A percentile compares a stretch with the other conserved stretches of the same genome.
phyloP scores from a whole-genome alignment of 139 green algal genomes.

The Closterium sp. region DNA sequence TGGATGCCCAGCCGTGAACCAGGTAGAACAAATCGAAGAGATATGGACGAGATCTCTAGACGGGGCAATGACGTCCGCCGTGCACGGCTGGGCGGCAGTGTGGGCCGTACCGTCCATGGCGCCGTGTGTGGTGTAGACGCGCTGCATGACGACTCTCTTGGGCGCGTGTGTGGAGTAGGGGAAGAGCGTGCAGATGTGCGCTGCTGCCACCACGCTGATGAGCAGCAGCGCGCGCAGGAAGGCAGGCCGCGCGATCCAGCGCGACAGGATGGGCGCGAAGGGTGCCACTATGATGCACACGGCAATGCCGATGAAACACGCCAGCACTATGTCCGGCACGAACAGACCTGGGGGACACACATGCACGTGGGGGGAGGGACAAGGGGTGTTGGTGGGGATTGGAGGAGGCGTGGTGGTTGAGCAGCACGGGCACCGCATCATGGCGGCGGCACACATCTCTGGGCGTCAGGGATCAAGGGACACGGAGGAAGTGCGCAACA shows the following conservation, averaged over 20 bases:
- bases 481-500: background rate
- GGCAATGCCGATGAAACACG: background rate
- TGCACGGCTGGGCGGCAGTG: background rate
- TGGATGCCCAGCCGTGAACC: too few relatives aligned
- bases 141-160: slow-evolving; percentile 18
- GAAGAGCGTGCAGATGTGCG: slow-evolving; percentile 1
- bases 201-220: background rate
- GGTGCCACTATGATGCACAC: background rate
- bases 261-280: background rate
- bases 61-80: too few relatives aligned
- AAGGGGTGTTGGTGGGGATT: background rate
- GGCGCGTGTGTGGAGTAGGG: slow-evolving; percentile 15
- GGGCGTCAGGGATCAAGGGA: too few relatives aligned
- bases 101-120: background rate
- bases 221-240: slow-evolving; percentile 17
- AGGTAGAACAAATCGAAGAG: too few relatives aligned
- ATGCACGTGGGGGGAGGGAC: background rate
- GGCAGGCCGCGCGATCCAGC: background rate
- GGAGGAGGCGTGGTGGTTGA: too few relatives aligned
- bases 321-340: background rate
- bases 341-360: background rate
- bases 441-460: background rate
- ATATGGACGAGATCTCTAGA: too few relatives aligned
- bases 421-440: too few relatives aligned
- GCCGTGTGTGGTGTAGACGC: background rate